A percentile compares a stretch with the other conserved stretches of the same genome.
phyloP scores from a whole-genome alignment of 768 basidiomycete species.

The Phlebiopsis flavidoalba region DNA sequence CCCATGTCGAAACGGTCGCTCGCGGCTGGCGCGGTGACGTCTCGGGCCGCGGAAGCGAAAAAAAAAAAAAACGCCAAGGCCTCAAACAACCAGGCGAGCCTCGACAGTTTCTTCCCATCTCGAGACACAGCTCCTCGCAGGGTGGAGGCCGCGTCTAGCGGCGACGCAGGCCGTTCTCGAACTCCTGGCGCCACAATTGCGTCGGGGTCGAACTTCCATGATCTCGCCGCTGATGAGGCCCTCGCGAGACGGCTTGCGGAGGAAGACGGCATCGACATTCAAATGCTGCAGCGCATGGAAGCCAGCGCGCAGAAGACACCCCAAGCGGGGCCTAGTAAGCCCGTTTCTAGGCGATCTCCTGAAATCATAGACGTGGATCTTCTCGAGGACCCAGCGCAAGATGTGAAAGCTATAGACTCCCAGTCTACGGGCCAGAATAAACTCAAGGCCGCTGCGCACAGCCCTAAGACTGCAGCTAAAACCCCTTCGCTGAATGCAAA shows the following conservation, averaged over 20 bases:
- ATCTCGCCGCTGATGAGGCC: constrained; percentile 11
- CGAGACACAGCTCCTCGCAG: background rate
- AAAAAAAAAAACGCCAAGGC: constrained; percentile 10
- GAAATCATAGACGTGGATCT: constrained; percentile 32
- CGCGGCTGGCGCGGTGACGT: constrained; percentile 6
- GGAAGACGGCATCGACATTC: constrained; percentile 20
- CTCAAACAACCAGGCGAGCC: constrained; percentile 11
- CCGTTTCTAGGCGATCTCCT: background rate
- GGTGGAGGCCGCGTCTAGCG: background rate
- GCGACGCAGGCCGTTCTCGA: background rate
- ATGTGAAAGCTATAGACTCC: background rate
- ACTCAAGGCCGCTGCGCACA: background rate
- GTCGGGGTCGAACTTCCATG: background rate
- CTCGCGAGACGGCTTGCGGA: constrained; percentile 19
- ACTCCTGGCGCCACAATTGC: background rate
- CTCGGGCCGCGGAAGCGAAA: constrained; percentile 4
- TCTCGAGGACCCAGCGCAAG: constrained; percentile 15
- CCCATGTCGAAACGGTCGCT: constrained; percentile 14
- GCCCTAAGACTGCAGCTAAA: background rate
- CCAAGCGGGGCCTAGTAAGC: constrained; percentile 1
- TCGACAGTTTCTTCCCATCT: constrained; percentile 15
- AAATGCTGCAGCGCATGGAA: constrained; percentile 16
- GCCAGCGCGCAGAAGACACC: background rate
- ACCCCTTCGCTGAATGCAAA: background rate
- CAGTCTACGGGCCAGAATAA: background rate